phyloP scores from a whole-genome alignment of 2,329 filamentous ascomycete genomes.

The Xylaria sp. region DNA sequence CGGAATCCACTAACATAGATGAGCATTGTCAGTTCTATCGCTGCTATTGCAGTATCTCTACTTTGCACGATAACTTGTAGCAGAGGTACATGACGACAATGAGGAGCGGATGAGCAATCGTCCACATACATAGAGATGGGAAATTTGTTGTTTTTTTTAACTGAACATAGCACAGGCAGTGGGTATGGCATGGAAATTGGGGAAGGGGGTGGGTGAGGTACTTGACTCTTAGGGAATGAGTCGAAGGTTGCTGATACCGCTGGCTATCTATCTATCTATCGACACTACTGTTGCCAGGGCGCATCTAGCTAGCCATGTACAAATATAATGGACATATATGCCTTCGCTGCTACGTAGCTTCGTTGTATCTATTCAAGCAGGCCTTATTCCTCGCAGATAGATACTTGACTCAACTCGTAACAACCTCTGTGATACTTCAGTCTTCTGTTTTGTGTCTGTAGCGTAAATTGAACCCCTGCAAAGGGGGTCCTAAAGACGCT shows the following conservation, averaged over 20 bases:
- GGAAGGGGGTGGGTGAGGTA: slow-evolving; percentile 38
- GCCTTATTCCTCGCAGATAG: not conserved
- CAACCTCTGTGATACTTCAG: not conserved
- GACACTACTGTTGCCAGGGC: slow-evolving; percentile 16
- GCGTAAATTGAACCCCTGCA: not conserved
- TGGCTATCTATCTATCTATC: slow-evolving; percentile 23
- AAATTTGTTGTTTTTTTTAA: slow-evolving; percentile 41
- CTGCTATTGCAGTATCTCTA: slow-evolving; percentile 7
- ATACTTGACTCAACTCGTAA: not conserved
- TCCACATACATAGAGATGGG: slow-evolving; percentile 31
- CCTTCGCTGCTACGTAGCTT: slow-evolving; percentile 17
- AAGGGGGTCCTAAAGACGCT: not conserved
- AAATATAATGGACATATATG: slow-evolving; percentile 53
- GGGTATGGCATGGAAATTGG: slow-evolving; percentile 40
- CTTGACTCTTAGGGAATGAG: slow-evolving; percentile 34
- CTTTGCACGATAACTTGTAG: slow-evolving; percentile 17
- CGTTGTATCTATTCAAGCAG: not conserved
- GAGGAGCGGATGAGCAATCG: slow-evolving; percentile 32
- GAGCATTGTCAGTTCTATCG: slow-evolving; percentile 10
- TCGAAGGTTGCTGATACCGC: slow-evolving; percentile 37
- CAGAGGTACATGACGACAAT: slow-evolving; percentile 12
- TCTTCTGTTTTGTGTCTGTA: not conserved
- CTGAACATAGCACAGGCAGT: slow-evolving; percentile 42
- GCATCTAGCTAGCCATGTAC: slow-evolving; percentile 47
- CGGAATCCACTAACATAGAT: not conserved